Base-by-base conservation (phyloP, 2,329 filamentous ascomycete genomes). In the Teratosphaeriaceae sp. region DNA sequence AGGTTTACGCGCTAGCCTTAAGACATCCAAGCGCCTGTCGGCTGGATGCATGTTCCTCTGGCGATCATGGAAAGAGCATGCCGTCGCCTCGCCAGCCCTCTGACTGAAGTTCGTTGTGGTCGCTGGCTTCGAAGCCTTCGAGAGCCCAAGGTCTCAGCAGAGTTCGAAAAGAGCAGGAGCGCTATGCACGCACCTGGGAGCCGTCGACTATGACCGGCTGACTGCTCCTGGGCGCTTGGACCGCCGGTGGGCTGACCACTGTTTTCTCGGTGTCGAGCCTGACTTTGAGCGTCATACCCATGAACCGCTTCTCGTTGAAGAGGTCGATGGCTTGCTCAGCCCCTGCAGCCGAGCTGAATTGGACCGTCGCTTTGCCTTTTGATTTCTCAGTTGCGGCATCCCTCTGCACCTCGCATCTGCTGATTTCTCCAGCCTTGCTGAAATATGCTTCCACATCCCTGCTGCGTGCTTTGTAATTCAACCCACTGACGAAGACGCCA, bases 281-380 rank as follows among this genome's bases (percentile, higher is more conserved):
- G 16, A 62, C 55, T 18, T 49, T 48, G 20, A 62, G 41, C 27
- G 27, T 37, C 54, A 52, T 53, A 8, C 40, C 31, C 52, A 54
- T 55, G 42, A 51, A 60, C 9, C 37, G 34, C 30, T 42, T 38
- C 5, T 47, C 43, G 39, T 62, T 13, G 38, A 60, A 56, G 27
- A 53, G 44, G 8, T 46, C 37, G 24, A 60, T 51, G 8, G 58
- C 59, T 24, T 44, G 43, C 26, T 47, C 45, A 6, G 56, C 59
- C 15, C 53, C 50, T 26, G 51, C 49, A 4, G 56, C 47, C 18
- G 47, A 49, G 16, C 45, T 42, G 37, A 52, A 62, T 21, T 52
- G 49, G 24, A 62, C 52, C 12, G 50, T 58, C 16, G 54, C 51
- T 40, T 55, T 52, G 18, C 58, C 59, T 42, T 59, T 61, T 2